These are phyloP conservation scores for Quercus dentata DNA, from an alignment of 306 rosid genomes.

Conservation along the genomic window DNA sequence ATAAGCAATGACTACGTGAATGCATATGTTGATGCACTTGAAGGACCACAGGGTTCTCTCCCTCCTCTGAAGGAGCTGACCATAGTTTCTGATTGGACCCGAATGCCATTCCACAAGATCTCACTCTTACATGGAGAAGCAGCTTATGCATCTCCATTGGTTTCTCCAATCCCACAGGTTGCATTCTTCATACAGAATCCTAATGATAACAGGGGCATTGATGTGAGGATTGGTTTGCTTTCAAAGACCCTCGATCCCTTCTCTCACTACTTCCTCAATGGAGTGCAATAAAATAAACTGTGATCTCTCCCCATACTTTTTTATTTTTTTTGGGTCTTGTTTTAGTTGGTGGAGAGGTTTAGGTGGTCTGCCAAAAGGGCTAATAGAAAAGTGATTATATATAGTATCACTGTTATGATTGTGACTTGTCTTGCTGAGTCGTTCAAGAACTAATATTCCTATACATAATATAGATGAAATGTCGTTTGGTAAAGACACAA, in stretches of 20 bases:
- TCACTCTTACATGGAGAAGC: constrained; percentile 48
- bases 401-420: background rate
- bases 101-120: constrained; percentile 68
- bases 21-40: constrained; percentile 50
- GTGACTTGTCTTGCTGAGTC: constrained; percentile 5
- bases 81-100: constrained; percentile 74
- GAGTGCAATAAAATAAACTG: background rate
- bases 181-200: constrained; percentile 66
- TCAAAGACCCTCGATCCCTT: constrained; percentile 34
- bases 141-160: constrained; percentile 53
- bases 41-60: constrained; percentile 43
- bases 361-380: background rate
- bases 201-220: constrained; percentile 29
- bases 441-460: background rate
- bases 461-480: background rate
- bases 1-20: constrained; percentile 51
- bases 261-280: constrained; percentile 29
- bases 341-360: background rate
- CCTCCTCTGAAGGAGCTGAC: constrained; percentile 74
- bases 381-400: background rate
- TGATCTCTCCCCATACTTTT: background rate
- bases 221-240: constrained; percentile 55
- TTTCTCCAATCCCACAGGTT: constrained; percentile 55
- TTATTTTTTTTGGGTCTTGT: background rate
- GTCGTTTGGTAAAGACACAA: constrained; percentile 18